Conservation (phyloP, 1,284 basidiomycete genomes). For the Singerocomus inundabilis region DNA sequence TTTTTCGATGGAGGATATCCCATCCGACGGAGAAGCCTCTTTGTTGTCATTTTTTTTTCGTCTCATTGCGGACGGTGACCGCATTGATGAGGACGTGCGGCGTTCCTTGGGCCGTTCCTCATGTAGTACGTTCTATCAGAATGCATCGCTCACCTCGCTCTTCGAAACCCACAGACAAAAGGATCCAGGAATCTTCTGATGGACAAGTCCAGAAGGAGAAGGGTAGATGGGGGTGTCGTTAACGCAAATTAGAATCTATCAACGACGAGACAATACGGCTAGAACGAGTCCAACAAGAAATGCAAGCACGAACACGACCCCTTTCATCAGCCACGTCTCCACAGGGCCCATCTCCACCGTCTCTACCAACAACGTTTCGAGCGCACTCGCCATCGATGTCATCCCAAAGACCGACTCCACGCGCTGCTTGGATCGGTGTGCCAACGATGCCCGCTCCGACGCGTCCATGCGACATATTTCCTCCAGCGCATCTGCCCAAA, state of each 20-base stretch:
- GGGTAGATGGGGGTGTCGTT: no score
- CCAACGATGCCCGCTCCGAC: constrained; percentile 49
- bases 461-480: constrained; percentile 57
- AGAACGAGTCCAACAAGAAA: constrained; percentile 29
- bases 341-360: constrained; percentile 52
- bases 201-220: background rate
- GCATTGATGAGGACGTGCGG: background rate
- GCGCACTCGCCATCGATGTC: constrained; percentile 63
- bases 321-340: constrained; percentile 20
- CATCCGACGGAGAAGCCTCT: no score
- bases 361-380: constrained; percentile 56
- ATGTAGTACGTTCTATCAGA: background rate
- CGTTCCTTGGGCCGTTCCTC: background rate
- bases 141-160: no score
- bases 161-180: background rate
- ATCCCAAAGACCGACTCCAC: constrained; percentile 59
- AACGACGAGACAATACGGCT: constrained; percentile 19
- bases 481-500: constrained; percentile 70
- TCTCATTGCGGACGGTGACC: background rate
- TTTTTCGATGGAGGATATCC: no score
- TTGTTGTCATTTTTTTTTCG: no score
- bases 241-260: background rate
- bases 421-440: constrained; percentile 53
- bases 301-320: constrained; percentile 19
- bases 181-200: no score